A percentile compares a stretch with the other conserved stretches of the same genome.
Evolutionary conservation across 345 rosid species (phyloP).

Genomic region (Eutrema yunnanense): DNA sequence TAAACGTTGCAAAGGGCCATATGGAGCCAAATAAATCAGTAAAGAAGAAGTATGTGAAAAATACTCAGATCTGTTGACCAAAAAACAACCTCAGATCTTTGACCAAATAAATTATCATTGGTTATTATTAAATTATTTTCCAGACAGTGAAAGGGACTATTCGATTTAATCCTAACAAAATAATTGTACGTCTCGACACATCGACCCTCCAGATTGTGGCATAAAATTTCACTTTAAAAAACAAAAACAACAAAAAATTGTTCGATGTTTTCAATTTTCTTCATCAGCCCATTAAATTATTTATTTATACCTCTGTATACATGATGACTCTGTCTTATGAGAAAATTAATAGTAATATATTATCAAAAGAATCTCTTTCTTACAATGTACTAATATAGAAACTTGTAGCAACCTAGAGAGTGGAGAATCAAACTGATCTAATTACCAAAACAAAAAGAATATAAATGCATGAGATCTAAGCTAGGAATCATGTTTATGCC

Average conservation of each 20-base stretch:
- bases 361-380: constrained; percentile 34
- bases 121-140: constrained; percentile 16
- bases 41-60: constrained; percentile 16
- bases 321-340: constrained; percentile 12
- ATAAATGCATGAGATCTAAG: constrained; percentile 18
- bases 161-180: constrained; percentile 30
- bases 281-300: constrained; percentile 5
- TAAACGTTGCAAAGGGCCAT: constrained; percentile 16
- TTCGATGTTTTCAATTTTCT: constrained; percentile 27
- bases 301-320: constrained; percentile 16
- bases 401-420: constrained; percentile 35
- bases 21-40: constrained; percentile 11
- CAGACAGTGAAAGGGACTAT: constrained; percentile 37
- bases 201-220: constrained; percentile 33
- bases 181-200: constrained; percentile 34
- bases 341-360: constrained; percentile 24
- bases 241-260: background rate
- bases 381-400: constrained; percentile 35
- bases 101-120: constrained; percentile 25
- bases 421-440: constrained; percentile 30
- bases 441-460: constrained; percentile 1
- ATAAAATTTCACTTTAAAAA: background rate
- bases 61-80: constrained; percentile 31
- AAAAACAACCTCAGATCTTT: constrained; percentile 26
- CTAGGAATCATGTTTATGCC: constrained; percentile 91